Evolutionary conservation across 768 basidiomycete genomes (phyloP), one percentile per base, ranked within the genome.

Genomic region (Boletus reticuloceps): DNA sequence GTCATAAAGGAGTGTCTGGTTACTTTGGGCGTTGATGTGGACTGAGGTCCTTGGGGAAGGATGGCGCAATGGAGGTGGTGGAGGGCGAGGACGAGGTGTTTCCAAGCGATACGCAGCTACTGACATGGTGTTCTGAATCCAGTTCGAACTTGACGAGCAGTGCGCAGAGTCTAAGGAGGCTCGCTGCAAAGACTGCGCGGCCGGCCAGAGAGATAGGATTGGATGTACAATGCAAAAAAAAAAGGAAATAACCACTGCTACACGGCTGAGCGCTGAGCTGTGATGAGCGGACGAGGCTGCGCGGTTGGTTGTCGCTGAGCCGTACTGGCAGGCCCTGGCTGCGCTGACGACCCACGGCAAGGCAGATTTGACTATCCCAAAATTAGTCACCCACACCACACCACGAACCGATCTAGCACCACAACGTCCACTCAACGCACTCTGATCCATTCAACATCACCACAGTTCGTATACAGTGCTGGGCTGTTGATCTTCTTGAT

Each of bases 1-100:
- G 73, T 89, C 85, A 70, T 89, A 89, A 73, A 89, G 84, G 67
- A 89, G 82, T 49, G 86, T 82, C 67, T 84, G 80, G 49, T 77
- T 75, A 62, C 81, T 79, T 58, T 73, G 74, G 41, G 74, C 73
- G 58, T 68, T 68, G 61, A 68, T 74, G 31, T 77, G 65, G 48
- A 78, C 68, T 11, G 82, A 75, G 17, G 79, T 70, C 63, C 73
- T 65, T 66, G 63, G 80, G 74, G 77, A 59, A 75, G 75, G 59
- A 73, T 74, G 79, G 54, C 80, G 80, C 54, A 88, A 71, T 11
- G 86, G 84, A 6, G 84, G 76, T 14, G 84, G 85, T 0, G 76
- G 77, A 13, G 75, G 76, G 44, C 84, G 80, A 20, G 84, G 75
- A 38, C 84, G 82, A 36, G 86, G 79, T 0, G 83, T 75, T 69